A percentile compares a stretch with the other conserved stretches of the same genome.
These are phyloP conservation scores for Rhododendron griersonianum DNA, from an alignment of 148 eudicot genomes.

Conservation along the genomic window DNA sequence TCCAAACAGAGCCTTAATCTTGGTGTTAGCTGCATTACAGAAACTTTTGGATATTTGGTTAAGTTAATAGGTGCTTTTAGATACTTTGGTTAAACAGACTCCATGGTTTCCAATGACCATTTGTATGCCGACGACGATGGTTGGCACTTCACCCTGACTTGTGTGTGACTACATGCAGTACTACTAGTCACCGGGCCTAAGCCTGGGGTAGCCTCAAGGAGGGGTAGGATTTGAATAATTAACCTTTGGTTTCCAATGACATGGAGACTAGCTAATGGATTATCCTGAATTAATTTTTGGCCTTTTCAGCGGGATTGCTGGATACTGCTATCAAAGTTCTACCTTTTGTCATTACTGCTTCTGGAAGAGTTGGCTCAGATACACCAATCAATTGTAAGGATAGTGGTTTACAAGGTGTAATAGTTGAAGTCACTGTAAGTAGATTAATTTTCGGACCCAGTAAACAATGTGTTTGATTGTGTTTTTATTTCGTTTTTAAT, in stretches of 20 bases:
- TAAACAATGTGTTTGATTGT: neutral
- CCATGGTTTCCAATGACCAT: neutral
- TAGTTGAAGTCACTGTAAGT: constrained; percentile 87
- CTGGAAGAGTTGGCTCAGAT: constrained; percentile 95
- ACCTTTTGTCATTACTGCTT: constrained; percentile 79
- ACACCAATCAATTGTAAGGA: constrained; percentile 80
- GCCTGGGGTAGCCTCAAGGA: neutral
- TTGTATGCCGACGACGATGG: neutral
- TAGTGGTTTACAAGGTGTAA: constrained; percentile 89
- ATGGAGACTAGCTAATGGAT: neutral
- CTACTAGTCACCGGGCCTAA: neutral
- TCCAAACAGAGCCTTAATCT: neutral
- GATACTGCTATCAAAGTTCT: constrained; percentile 79
- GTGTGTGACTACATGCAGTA: neutral
- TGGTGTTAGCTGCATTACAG: neutral
- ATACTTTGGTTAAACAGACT: neutral
- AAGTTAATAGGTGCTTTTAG: neutral
- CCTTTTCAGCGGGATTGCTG: constrained; percentile 61
- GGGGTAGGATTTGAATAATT: neutral
- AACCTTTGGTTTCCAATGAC: neutral
- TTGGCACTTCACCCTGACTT: neutral
- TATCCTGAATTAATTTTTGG: neutral
- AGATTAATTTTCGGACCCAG: neutral
- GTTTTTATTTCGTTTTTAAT: neutral
- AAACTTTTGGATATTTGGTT: neutral